These are phyloP conservation scores for Suillus subaureus DNA, from an alignment of 768 basidiomycete species.

Conservation along the genomic window DNA sequence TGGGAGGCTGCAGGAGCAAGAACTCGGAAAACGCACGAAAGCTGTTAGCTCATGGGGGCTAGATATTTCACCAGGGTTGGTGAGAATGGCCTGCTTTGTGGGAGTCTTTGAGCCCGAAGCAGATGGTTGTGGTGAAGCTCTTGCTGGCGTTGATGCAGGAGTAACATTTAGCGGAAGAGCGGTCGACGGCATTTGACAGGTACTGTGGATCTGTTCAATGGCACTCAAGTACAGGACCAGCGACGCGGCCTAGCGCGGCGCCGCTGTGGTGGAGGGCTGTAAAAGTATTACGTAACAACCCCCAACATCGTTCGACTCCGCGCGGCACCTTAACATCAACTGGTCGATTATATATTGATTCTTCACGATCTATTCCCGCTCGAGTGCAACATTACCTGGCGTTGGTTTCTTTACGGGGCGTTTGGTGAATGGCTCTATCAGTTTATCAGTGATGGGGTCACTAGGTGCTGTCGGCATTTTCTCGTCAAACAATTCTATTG, in stretches of 20 bases:
- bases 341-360: too few relatives aligned
- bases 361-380: background rate
- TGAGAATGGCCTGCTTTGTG: slow-evolving; percentile 42
- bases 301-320: too few relatives aligned
- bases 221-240: too few relatives aligned
- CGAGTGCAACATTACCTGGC: background rate
- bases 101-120: slow-evolving; percentile 41
- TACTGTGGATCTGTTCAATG: background rate
- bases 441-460: too few relatives aligned
- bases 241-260: too few relatives aligned
- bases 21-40: slow-evolving; percentile 63
- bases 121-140: slow-evolving; percentile 25
- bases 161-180: slow-evolving; percentile 71
- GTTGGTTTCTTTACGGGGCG: background rate
- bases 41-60: slow-evolving; percentile 94
- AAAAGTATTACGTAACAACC: background rate
- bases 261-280: background rate
- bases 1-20: slow-evolving; percentile 3
- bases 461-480: background rate
- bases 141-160: slow-evolving; percentile 55
- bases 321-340: too few relatives aligned
- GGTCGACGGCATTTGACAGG: slow-evolving; percentile 42
- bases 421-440: background rate
- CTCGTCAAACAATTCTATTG: background rate
- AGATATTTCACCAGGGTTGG: slow-evolving; percentile 67